phyloP scores from a whole-genome alignment of 1,284 basidiomycete genomes.

The Athelia psychrophila region DNA sequence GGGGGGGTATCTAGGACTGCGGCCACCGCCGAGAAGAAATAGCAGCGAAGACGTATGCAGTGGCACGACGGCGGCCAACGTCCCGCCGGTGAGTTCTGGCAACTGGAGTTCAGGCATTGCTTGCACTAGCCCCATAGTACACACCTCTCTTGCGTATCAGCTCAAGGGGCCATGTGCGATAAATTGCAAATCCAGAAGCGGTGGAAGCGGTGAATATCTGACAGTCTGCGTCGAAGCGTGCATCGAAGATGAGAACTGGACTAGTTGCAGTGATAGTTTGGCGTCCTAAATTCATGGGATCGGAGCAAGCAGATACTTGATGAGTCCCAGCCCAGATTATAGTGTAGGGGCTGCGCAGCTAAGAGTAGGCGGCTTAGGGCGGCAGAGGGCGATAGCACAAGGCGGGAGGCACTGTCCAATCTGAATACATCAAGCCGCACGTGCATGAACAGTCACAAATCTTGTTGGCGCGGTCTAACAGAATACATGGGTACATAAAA shows the following conservation, averaged over 20 bases:
- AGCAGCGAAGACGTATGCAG: conserved; percentile 83
- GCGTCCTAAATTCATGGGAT: conserved; percentile 83
- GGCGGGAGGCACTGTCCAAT: no score
- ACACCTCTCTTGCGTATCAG: conserved; percentile 80
- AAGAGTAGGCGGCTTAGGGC: no score
- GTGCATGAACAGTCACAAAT: no score
- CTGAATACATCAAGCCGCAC: no score
- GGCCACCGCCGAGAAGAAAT: conserved; percentile 88
- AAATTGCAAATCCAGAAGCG: conserved; percentile 84
- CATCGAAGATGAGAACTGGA: conserved; percentile 75
- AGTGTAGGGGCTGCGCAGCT: no score
- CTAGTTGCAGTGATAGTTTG: conserved; percentile 81
- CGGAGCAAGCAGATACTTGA: conserved; percentile 3
- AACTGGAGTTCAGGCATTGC: conserved; percentile 3
- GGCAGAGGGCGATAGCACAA: no score
- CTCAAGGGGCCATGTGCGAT: conserved; percentile 75
- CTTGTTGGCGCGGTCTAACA: no score
- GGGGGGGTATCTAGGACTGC: conserved; percentile 88
- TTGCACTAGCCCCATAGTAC: conserved; percentile 10
- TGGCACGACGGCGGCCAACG: conserved; percentile 74
- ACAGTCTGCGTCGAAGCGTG: conserved; percentile 75
- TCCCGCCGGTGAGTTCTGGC: conserved; percentile 76
- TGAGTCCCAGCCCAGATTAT: no score
- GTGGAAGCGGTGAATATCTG: conserved; percentile 83
- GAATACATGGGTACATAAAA: no score